Evolutionary conservation across 73 alveolate species (phyloP).

Genomic region (Tetrahymena borealis): DNA sequence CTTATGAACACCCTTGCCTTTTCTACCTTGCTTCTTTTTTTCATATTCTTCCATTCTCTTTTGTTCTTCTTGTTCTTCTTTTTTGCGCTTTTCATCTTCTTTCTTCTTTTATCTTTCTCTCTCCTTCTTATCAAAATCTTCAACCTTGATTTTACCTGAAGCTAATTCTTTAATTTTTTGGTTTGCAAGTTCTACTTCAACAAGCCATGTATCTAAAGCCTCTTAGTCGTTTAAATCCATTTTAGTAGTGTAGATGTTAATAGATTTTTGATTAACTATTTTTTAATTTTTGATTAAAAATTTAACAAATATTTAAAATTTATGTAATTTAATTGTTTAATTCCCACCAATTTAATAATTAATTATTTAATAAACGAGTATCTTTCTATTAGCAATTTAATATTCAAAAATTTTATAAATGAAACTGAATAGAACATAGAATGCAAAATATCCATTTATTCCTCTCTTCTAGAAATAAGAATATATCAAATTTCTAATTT

Average conservation of each 20-base stretch:
- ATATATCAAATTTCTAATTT: background rate
- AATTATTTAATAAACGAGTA: too few species aligned
- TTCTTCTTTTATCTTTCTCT: constrained; percentile 59
- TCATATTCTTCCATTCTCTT: constrained; percentile 53
- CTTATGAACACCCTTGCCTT: constrained; percentile 92
- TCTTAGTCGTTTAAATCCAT: constrained; percentile 7
- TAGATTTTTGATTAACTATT: background rate
- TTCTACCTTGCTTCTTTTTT: constrained; percentile 78
- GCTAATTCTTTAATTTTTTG: constrained; percentile 19
- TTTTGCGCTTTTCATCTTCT: constrained; percentile 54
- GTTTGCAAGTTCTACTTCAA: constrained; percentile 39
- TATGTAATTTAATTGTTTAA: background rate
- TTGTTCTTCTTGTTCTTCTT: constrained; percentile 53
- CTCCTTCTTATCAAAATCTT: constrained; percentile 74
- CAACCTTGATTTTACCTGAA: constrained; percentile 57
- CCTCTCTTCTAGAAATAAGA: background rate
- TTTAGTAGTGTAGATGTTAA: background rate
- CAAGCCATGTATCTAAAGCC: constrained; percentile 42
- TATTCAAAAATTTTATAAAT: too few species aligned
- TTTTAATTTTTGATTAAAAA: background rate
- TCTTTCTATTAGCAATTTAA: too few species aligned
- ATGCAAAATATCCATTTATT: too few species aligned
- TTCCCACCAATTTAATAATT: background rate
- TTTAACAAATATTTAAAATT: background rate
- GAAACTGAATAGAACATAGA: too few species aligned